Evolutionary conservation across 495 filamentous ascomycete species (phyloP).

Genomic region (Aspergillus ellipticus): DNA sequence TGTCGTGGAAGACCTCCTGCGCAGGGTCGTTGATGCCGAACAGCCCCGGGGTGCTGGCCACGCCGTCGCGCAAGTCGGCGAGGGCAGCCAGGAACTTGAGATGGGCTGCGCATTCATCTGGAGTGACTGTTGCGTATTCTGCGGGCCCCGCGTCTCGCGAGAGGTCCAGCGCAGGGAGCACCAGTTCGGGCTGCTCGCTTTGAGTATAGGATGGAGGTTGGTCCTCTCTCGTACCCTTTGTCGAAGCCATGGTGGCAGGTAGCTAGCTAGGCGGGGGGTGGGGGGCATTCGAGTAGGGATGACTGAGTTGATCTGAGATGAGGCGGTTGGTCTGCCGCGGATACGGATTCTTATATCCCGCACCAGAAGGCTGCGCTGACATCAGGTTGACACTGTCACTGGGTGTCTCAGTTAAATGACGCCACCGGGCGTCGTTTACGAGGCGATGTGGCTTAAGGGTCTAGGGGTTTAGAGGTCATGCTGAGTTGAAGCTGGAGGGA

Average conservation of each 20-base stretch:
- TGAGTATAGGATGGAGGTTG: conserved; percentile 21
- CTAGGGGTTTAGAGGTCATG: no score
- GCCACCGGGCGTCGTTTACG: no score
- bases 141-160: conserved; percentile 10
- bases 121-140: conserved; percentile 22
- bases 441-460: no score
- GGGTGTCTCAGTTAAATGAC: no score
- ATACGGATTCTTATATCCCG: no score
- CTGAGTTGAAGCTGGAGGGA: no score
- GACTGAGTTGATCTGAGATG: no score
- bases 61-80: conserved; percentile 60
- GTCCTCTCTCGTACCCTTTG: neutral
- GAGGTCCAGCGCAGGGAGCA: conserved; percentile 18
- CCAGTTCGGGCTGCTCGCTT: conserved; percentile 7
- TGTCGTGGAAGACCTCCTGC: conserved; percentile 19
- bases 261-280: no score
- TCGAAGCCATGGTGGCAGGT: conserved; percentile 7
- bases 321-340: no score
- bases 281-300: no score
- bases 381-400: no score
- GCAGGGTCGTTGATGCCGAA: conserved; percentile 58
- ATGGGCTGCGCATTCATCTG: conserved; percentile 63
- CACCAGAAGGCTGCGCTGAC: no score
- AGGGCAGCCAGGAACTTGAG: conserved; percentile 73
- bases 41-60: conserved; percentile 60